These are phyloP conservation scores for Lathyrus oleraceus DNA, from an alignment of 306 rosid species.

Conservation along the genomic window DNA sequence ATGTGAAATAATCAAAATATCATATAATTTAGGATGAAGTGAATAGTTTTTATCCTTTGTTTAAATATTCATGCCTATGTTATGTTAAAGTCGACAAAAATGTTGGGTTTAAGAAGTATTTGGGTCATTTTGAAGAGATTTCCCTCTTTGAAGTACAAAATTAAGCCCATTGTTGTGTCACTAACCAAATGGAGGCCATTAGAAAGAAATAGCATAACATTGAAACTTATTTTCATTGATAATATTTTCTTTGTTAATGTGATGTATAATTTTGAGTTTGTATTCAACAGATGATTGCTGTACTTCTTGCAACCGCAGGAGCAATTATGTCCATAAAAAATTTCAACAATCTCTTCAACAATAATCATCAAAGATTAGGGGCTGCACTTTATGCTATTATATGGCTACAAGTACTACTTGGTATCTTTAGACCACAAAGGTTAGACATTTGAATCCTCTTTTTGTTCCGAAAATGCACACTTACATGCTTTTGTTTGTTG, in stretches of 20 bases:
- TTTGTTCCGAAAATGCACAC: conserved; percentile 1
- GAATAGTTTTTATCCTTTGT: no score
- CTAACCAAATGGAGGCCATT: no score
- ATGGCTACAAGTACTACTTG: conserved; percentile 71
- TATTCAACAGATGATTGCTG: conserved; percentile 57
- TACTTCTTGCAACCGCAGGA: conserved; percentile 72
- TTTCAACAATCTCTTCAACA: conserved; percentile 84
- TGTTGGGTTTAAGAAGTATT: no score
- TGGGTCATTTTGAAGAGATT: no score
- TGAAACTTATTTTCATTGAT: no score
- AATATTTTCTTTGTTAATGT: neutral
- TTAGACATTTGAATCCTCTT: conserved; percentile 31
- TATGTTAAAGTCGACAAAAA: no score
- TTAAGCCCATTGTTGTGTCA: no score
- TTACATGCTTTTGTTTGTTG: neutral
- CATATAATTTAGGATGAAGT: no score
- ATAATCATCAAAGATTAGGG: conserved; percentile 87
- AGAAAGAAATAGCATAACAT: no score
- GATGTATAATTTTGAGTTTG: neutral
- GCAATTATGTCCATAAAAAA: conserved; percentile 84
- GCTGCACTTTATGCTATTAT: conserved; percentile 70
- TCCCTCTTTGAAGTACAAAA: no score
- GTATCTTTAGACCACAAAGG: conserved; percentile 73
- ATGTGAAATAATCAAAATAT: no score
- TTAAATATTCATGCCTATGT: no score